Evolutionary conservation across 2,329 filamentous ascomycete species (phyloP).

Genomic region (Colletotrichum somersetense): DNA sequence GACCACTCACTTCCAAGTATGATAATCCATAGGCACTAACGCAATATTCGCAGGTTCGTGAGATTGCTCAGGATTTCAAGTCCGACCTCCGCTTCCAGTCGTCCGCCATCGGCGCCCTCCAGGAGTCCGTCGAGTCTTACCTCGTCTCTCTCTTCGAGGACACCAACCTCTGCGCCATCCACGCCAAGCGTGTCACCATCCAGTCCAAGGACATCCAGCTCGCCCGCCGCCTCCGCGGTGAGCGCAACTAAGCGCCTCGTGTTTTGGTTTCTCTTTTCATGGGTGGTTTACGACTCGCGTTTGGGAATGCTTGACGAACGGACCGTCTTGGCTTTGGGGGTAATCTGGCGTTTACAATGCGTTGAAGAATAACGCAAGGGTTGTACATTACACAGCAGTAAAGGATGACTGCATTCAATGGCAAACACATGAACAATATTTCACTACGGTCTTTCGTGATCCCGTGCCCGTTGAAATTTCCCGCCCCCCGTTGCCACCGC

Average conservation of each 20-base stretch:
- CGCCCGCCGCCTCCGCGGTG: slow-evolving; percentile 92
- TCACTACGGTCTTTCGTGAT: too few species aligned
- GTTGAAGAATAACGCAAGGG: slow-evolving; percentile 54
- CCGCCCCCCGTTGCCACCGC: too few species aligned
- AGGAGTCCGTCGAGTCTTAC: slow-evolving; percentile 99
- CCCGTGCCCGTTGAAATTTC: too few species aligned
- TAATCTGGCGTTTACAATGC: slow-evolving; percentile 62
- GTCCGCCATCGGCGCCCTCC: slow-evolving; percentile 94
- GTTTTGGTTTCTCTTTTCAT: slow-evolving; percentile 46
- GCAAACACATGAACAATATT: slow-evolving; percentile 48
- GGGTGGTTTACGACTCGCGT: slow-evolving; percentile 57
- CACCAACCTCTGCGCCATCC: slow-evolving; percentile 98
- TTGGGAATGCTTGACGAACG: slow-evolving; percentile 57
- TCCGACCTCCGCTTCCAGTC: slow-evolving; percentile 98
- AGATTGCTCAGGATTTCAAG: slow-evolving; percentile 97
- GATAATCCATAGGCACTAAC: slow-evolving; percentile 28
- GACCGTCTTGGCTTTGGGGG: slow-evolving; percentile 49
- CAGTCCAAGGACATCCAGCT: slow-evolving; percentile 98
- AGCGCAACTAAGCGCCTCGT: slow-evolving; percentile 77
- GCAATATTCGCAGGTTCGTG: slow-evolving; percentile 74
- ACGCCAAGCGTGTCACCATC: slow-evolving; percentile 99
- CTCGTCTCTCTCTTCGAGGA: slow-evolving; percentile 98
- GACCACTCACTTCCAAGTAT: slow-evolving; percentile 43
- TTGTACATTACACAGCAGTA: slow-evolving; percentile 61
- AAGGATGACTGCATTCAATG: slow-evolving; percentile 50